phyloP scores from a whole-genome alignment of 306 rosid species.

The Vigna hirtella region DNA sequence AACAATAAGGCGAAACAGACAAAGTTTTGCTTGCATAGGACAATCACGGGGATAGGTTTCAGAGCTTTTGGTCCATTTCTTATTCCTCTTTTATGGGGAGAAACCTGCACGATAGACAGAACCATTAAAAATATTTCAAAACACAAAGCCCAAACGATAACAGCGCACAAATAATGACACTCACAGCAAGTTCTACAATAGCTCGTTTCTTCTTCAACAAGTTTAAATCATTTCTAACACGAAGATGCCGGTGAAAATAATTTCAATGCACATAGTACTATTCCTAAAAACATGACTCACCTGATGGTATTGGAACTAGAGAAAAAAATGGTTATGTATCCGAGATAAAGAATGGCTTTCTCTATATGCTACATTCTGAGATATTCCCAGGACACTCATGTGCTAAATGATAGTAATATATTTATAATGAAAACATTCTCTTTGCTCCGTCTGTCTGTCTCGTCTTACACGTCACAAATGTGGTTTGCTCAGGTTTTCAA shows the following conservation, averaged over 20 bases:
- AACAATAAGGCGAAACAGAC: constrained; percentile 21
- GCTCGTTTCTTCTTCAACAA: no score
- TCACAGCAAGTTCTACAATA: not conserved
- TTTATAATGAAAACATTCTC: not conserved
- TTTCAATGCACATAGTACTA: no score
- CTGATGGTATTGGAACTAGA: no score
- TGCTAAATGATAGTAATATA: not conserved
- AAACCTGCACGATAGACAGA: constrained; percentile 50
- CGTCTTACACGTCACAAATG: not conserved
- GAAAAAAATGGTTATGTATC: no score
- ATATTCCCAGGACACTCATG: not conserved
- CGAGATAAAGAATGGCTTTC: no score
- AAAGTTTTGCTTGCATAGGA: constrained; percentile 73
- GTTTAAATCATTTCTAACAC: no score
- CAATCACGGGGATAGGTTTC: constrained; percentile 76
- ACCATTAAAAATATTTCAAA: not conserved
- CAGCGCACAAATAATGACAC: constrained; percentile 20
- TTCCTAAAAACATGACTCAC: no score
- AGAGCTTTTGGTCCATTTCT: constrained; percentile 88
- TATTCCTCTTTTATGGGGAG: constrained; percentile 68
- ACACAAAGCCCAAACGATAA: not conserved
- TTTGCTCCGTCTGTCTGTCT: not conserved
- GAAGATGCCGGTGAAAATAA: no score
- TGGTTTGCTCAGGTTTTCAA: constrained; percentile 7
- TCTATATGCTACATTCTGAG: no score